Conservation (phyloP, 2,329 filamentous ascomycete species). For the Paracoccidioides lutzii region DNA sequence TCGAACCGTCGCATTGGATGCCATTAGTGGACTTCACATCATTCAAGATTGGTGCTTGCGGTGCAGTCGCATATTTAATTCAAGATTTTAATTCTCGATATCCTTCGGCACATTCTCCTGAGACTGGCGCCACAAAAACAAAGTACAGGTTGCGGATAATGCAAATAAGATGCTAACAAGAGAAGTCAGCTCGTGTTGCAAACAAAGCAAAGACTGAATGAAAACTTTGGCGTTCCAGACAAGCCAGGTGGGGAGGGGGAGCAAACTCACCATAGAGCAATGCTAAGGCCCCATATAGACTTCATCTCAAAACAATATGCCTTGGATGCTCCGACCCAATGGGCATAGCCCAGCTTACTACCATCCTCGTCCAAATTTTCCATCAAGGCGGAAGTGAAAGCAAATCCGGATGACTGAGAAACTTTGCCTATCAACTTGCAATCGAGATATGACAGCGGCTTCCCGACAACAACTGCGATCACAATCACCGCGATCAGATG, state of each 20-base stretch:
- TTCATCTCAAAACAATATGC: conserved; percentile 72
- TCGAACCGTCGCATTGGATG: too few species aligned
- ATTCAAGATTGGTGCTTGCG: background rate
- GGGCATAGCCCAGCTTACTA: conserved; percentile 37
- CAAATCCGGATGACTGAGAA: conserved; percentile 38
- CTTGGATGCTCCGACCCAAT: conserved; percentile 48
- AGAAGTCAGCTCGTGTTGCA: conserved; percentile 23
- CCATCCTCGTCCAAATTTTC: conserved; percentile 40
- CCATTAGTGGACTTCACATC: too few species aligned
- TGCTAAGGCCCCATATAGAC: conserved; percentile 73
- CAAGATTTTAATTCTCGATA: conserved; percentile 31
- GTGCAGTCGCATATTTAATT: background rate
- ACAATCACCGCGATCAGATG: conserved; percentile 68
- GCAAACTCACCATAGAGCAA: conserved; percentile 53
- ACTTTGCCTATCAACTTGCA: conserved; percentile 47
- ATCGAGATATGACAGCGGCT: conserved; percentile 64
- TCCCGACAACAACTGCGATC: conserved; percentile 63
- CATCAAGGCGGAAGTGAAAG: conserved; percentile 41
- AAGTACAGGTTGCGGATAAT: conserved; percentile 46
- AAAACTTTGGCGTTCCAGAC: background rate
- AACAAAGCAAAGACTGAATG: conserved; percentile 48
- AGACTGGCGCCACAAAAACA: conserved; percentile 50
- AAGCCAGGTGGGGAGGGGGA: background rate
- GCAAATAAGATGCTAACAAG: conserved; percentile 39
- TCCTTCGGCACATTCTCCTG: conserved; percentile 38